Base-by-base conservation (phyloP, 75 land plant species). In the Picea glauca region DNA sequence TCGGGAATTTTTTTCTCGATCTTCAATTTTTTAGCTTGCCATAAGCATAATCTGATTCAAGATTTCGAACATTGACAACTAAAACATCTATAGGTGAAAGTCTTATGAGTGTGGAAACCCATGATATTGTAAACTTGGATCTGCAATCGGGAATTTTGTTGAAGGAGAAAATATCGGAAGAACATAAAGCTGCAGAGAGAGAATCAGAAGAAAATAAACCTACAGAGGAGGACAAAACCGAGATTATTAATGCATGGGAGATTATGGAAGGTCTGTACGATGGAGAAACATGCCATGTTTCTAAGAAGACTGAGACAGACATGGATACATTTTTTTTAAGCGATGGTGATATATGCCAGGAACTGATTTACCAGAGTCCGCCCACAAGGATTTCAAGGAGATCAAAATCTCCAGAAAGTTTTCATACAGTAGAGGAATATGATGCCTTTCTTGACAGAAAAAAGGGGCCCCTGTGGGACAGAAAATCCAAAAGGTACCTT, bases 181-280 rank as follows among this genome's bases (percentile, higher is more conserved):
- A 43, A 38, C 15, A 5, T 40, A 70, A 43, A 20, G 26, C 23
- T n/a, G 2, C 54, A 40, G 23, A 9, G 54, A 46, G 20, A 40
- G 50, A 20, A 68, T 68, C 73, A 68, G 73, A 68, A 68, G n/a
- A 68, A 40, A 17, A n/a, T 21, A 68, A 20, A 18, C 8, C 46
- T 32, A 68, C 0, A 1, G 73, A 40, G 73, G 54, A 38, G 50
- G 50, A 70, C 12, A 43, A 20, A 12, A n/a, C 1, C 2, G 73
- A 38, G 13, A 2, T 43, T 70, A 70, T 70, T 70, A 40, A 70
- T 20, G 43, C 26, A 43, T 70, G 54, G 73, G 73, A 70, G 73
- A 23, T 70, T 8, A 43, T 70, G 73, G 54, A 38, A 8, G 54
- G 73, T 20, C 54, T 43, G 23, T 54, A 70, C 7, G 73, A 70